These are phyloP conservation scores for Pezicula radicicola DNA, from an alignment of 2,329 filamentous ascomycete species.

Conservation along the genomic window DNA sequence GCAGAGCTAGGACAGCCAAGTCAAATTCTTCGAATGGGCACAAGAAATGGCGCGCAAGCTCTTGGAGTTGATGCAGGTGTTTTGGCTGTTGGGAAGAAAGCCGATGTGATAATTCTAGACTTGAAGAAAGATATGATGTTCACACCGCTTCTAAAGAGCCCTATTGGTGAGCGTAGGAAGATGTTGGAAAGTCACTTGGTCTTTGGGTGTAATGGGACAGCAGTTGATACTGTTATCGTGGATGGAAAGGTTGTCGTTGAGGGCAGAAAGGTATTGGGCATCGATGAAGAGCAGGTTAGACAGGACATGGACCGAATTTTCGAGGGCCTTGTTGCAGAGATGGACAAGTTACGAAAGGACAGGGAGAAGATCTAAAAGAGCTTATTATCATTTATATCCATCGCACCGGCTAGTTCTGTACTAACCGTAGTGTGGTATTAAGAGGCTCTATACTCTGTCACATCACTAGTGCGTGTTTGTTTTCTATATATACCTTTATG, in stretches of 20 bases:
- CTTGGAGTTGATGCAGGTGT: constrained; percentile 19
- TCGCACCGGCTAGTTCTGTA: too few species aligned
- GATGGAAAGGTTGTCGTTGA: constrained; percentile 19
- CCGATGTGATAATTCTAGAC: constrained; percentile 22
- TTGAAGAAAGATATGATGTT: constrained; percentile 26
- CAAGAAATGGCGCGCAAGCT: constrained; percentile 18
- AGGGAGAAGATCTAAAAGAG: background rate
- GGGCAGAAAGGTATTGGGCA: constrained; percentile 19
- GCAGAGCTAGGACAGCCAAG: constrained; percentile 12
- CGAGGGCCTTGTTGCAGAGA: constrained; percentile 10
- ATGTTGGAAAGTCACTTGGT: constrained; percentile 21
- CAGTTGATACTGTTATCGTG: constrained; percentile 21
- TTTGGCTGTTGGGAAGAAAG: constrained; percentile 18
- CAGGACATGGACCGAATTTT: constrained; percentile 17
- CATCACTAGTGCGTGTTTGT: too few species aligned
- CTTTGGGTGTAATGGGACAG: constrained; percentile 23
- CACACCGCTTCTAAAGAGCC: constrained; percentile 15
- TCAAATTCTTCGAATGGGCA: constrained; percentile 22
- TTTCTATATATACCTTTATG: too few species aligned
- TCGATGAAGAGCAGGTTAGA: constrained; percentile 20
- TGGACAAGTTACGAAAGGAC: constrained; percentile 4
- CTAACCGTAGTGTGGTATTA: too few species aligned
- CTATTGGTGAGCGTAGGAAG: constrained; percentile 10
- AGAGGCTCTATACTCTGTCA: too few species aligned
- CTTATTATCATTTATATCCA: too few species aligned